Evolutionary conservation across 306 rosid genomes (phyloP).

Genomic region (Luffa aegyptiaca): DNA sequence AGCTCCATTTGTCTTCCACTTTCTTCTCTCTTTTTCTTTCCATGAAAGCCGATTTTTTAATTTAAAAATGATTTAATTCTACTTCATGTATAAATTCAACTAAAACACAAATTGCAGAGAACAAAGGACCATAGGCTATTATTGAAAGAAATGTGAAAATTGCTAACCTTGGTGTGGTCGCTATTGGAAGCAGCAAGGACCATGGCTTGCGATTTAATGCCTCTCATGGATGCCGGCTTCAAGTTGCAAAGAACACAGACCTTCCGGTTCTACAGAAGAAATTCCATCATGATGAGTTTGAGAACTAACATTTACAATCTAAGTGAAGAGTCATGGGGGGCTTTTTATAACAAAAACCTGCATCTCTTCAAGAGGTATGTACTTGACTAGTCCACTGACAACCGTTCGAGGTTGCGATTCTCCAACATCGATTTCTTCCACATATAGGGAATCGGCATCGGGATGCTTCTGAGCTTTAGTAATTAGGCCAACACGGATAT

Average conservation of each 20-base stretch:
- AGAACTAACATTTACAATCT: not conserved
- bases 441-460: slow-evolving; percentile 88
- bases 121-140: not conserved
- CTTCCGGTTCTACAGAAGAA: slow-evolving; percentile 65
- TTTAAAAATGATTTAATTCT: not conserved
- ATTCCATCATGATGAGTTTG: slow-evolving; percentile 1
- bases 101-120: not conserved
- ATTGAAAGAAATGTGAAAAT: not conserved
- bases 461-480: slow-evolving; percentile 79
- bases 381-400: slow-evolving; percentile 90
- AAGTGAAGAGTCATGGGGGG: not conserved
- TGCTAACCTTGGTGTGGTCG: slow-evolving; percentile 53
- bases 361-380: slow-evolving; percentile 82
- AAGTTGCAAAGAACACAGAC: slow-evolving; percentile 90
- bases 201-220: slow-evolving; percentile 95
- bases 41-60: not conserved
- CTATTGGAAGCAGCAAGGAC: slow-evolving; percentile 83
- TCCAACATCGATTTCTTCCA: slow-evolving; percentile 88
- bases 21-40: not conserved
- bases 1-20: too few relatives aligned
- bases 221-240: slow-evolving; percentile 79
- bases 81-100: not conserved
- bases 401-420: slow-evolving; percentile 74
- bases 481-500: slow-evolving; percentile 81
- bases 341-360: slow-evolving; percentile 43